Evolutionary conservation across 1,139 yeast species (phyloP), one percentile per base, ranked within the genome.

Genomic region (Blastobotrys illinoisensis): DNA sequence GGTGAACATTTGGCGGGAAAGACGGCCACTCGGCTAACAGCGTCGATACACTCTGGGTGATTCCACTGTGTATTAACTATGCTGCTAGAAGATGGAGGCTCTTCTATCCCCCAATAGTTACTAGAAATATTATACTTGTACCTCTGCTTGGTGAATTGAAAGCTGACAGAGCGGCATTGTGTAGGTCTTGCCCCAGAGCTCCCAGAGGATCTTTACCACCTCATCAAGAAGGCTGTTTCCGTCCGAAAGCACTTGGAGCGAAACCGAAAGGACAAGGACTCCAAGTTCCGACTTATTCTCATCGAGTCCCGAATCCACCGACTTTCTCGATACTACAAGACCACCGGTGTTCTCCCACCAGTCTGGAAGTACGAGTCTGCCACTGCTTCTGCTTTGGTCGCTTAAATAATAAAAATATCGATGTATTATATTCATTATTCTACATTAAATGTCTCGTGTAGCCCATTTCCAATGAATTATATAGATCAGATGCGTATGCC

Each of bases 321-420:
- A 87, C 88, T 93, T 79, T 96, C 99, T 71, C 89, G 99, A 85
- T 93, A 93, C 95, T 93, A 93, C 96, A 91, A 97, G 89, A 88
- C 97, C 72, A 96, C 89, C 72, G 83, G 96, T 75, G 98, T 93
- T 74, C 87, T 93, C 76, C 98, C 99, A 73, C 98, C 99, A 77
- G 90, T 88, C 93, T 93, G 98, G 98, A 93, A 93, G 85, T 93
- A 87, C 95, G 99, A 93, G 83, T 91, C 99, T 70, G 96, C 99
- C 76, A 95, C 99, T 75, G 99, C 99, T 76, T 93, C 99, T 74
- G 95, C 99, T 79, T 86, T 95, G 81, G 99, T 95, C 76, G 91
- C 91, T 86, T 91, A 89, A 78, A 52, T 43, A 32, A 32, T n/a
- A 26, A 32, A 32, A 32, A 32, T 26, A 46, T 6, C 48, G 14